Conservation (phyloP, 352 stramenopile genomes). For the Phytophthora uliginosa region DNA sequence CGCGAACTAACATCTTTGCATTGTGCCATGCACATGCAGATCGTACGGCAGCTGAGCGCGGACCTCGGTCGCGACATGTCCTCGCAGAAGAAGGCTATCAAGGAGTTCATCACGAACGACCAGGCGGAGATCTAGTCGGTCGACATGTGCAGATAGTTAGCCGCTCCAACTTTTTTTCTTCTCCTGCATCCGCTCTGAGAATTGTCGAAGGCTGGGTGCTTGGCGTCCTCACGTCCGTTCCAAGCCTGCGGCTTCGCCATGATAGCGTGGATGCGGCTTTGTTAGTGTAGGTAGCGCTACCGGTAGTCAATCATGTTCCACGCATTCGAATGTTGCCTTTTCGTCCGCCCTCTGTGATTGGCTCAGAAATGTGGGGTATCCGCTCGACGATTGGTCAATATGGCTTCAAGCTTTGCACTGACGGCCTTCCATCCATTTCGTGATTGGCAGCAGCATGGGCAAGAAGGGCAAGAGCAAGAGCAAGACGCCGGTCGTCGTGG, state of each 20-base stretch:
- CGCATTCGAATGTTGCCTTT: constrained; percentile 7
- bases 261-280: background rate
- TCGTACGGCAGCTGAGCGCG: constrained; percentile 76
- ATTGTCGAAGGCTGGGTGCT: background rate
- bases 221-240: background rate
- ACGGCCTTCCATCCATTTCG: constrained; percentile 56
- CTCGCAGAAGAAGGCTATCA: constrained; percentile 83
- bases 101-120: constrained; percentile 76
- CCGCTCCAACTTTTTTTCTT: background rate
- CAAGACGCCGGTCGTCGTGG: constrained; percentile 2
- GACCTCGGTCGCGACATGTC: constrained; percentile 77
- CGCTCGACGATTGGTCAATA: constrained; percentile 7
- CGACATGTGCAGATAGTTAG: background rate
- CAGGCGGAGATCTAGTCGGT: constrained; percentile 29
- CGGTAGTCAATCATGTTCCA: background rate
- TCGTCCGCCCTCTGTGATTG: background rate
- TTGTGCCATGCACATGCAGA: constrained; percentile 41
- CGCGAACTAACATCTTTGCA: background rate
- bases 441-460: constrained; percentile 33
- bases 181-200: background rate
- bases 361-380: constrained; percentile 10
- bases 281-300: background rate
- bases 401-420: background rate
- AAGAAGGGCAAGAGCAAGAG: constrained; percentile 50
- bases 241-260: background rate